phyloP scores from a whole-genome alignment of 345 rosid genomes.

The Gynandropsis gynandra region DNA sequence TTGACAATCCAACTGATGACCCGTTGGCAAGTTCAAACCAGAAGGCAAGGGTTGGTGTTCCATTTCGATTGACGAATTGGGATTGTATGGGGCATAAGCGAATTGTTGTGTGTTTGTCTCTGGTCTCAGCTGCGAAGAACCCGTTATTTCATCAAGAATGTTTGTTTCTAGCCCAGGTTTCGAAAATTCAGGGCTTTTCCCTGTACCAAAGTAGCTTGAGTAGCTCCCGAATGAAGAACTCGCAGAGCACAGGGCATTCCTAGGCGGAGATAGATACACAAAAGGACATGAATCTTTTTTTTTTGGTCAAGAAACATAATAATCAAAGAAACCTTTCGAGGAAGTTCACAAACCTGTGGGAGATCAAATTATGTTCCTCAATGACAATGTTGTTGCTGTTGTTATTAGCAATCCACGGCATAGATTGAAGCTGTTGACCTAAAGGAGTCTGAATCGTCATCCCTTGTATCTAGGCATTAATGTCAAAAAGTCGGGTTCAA shows the following conservation, averaged over 20 bases:
- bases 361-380: slow-evolving; percentile 47
- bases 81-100: slow-evolving; percentile 41
- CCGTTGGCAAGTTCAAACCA: slow-evolving; percentile 43
- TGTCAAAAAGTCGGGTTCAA: background rate
- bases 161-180: slow-evolving; percentile 55
- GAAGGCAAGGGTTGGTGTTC: slow-evolving; percentile 41
- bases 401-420: slow-evolving; percentile 51
- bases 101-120: too few relatives aligned
- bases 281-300: too few relatives aligned
- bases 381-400: slow-evolving; percentile 35
- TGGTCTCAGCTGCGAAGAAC: slow-evolving; percentile 31
- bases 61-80: slow-evolving; percentile 35
- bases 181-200: slow-evolving; percentile 52
- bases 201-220: slow-evolving; percentile 53
- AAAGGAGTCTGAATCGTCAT: slow-evolving; percentile 46
- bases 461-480: slow-evolving; percentile 52
- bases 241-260: slow-evolving; percentile 68
- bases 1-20: slow-evolving; percentile 49
- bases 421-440: slow-evolving; percentile 56
- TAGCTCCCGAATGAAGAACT: slow-evolving; percentile 70
- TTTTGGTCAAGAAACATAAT: too few relatives aligned
- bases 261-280: slow-evolving; percentile 10
- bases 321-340: background rate
- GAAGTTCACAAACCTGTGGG: slow-evolving; percentile 40
- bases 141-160: slow-evolving; percentile 52